Evolutionary conservation across 305 asterid genomes (phyloP).

Genomic region (Rubia peregrina): DNA sequence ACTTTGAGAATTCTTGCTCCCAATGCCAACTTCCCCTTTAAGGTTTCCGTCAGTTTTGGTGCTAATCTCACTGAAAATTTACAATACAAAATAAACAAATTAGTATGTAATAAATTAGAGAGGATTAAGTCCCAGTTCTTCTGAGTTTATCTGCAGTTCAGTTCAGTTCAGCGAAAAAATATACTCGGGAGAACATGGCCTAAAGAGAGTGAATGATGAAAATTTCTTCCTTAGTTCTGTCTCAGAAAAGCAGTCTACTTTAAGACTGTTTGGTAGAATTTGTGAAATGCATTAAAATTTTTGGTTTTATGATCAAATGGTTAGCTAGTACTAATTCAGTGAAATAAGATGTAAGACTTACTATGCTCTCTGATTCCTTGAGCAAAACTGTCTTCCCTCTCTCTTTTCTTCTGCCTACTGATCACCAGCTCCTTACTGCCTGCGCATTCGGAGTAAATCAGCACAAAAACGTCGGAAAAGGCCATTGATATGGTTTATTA

Average conservation of each 20-base stretch:
- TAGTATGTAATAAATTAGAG: background rate
- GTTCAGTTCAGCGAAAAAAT: too few relatives aligned
- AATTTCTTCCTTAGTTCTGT: too few relatives aligned
- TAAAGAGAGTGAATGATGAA: too few relatives aligned
- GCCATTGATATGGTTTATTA: background rate
- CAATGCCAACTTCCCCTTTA: conserved; percentile 26
- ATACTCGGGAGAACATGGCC: too few relatives aligned
- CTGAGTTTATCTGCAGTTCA: too few relatives aligned
- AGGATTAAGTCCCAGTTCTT: too few relatives aligned
- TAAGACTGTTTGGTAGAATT: too few relatives aligned
- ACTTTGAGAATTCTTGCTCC: conserved; percentile 46
- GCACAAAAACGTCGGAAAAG: background rate
- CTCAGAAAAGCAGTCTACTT: too few relatives aligned
- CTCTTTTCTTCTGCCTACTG: conserved; percentile 3
- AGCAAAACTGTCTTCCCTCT: background rate
- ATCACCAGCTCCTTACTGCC: conserved; percentile 2
- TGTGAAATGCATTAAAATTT: too few relatives aligned
- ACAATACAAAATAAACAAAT: background rate
- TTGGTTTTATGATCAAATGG: too few relatives aligned
- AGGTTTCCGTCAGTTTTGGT: conserved; percentile 33
- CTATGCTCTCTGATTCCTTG: background rate
- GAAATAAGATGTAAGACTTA: background rate
- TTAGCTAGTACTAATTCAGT: too few relatives aligned
- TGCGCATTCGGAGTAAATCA: background rate
- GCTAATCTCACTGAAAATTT: conserved; percentile 40